Conservation (phyloP, 306 rosid genomes). For the Phaseolus lunatus region DNA sequence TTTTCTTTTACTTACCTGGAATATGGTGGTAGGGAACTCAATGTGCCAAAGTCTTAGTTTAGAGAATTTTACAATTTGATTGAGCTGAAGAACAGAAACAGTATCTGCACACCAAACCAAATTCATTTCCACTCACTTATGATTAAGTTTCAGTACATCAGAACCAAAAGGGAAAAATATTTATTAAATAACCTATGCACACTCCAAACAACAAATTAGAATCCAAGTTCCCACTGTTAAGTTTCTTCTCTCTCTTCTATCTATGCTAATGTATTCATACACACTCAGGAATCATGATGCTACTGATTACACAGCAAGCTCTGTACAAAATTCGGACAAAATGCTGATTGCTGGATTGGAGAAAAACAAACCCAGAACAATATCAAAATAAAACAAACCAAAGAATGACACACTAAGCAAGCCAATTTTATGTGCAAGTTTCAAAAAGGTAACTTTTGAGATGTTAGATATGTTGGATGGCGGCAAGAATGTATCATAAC, state of each 20-base stretch:
- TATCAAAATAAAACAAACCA: slow-evolving; percentile 59
- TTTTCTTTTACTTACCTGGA: slow-evolving; percentile 21
- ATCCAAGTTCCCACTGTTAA: slow-evolving; percentile 55
- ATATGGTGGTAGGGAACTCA: not conserved
- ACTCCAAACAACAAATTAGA: slow-evolving; percentile 60
- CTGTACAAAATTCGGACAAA: slow-evolving; percentile 73
- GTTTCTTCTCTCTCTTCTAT: slow-evolving; percentile 50
- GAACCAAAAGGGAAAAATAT: slow-evolving; percentile 45
- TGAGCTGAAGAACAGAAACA: slow-evolving; percentile 38
- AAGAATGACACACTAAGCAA: slow-evolving; percentile 75
- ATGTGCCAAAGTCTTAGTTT: not conserved
- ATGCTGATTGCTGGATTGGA: slow-evolving; percentile 60
- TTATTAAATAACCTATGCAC: slow-evolving; percentile 73
- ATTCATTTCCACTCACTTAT: slow-evolving; percentile 69
- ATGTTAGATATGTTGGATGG: slow-evolving; percentile 59
- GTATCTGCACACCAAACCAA: slow-evolving; percentile 74
- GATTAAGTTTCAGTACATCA: slow-evolving; percentile 69
- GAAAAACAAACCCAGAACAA: slow-evolving; percentile 59
- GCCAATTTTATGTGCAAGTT: slow-evolving; percentile 51
- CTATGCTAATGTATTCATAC: slow-evolving; percentile 73
- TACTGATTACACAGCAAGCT: slow-evolving; percentile 58
- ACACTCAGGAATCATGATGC: slow-evolving; percentile 67
- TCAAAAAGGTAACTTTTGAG: slow-evolving; percentile 42
- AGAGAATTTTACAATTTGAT: not conserved
- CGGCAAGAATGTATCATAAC: slow-evolving; percentile 61